Percentiles rank a stretch among this genome's conserved stretches.
Conservation (phyloP, 1,284 basidiomycete genomes). For the Schizophyllum amplum region DNA sequence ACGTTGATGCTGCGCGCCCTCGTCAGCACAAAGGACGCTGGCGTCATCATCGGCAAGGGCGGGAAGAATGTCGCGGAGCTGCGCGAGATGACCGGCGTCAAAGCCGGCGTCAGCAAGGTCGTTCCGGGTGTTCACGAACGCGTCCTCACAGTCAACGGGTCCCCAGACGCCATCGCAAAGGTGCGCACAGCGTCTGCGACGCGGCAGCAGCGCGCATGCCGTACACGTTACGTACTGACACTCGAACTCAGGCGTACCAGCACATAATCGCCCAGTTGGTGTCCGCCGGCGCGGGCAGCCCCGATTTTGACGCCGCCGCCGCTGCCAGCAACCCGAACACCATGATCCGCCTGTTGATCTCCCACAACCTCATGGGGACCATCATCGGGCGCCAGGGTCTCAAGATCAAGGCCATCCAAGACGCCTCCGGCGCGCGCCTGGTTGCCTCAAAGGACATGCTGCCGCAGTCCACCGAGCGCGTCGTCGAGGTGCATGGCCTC, state of each 20-base stretch:
- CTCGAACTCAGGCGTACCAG: conserved; percentile 69
- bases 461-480: conserved; percentile 95
- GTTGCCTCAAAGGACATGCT: conserved; percentile 99
- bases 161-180: conserved; percentile 87
- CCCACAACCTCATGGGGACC: conserved; percentile 98
- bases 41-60: conserved; percentile 93
- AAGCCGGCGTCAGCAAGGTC: conserved; percentile 98
- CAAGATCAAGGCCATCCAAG: conserved; percentile 99
- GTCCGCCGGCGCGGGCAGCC: conserved; percentile 2
- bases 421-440: conserved; percentile 93
- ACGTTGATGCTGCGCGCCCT: conserved; percentile 85
- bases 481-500: conserved; percentile 93
- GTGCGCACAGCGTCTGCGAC: too few species aligned
- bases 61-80: conserved; percentile 97
- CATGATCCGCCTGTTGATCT: conserved; percentile 92
- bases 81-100: conserved; percentile 91
- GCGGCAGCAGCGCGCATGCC: background rate
- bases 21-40: conserved; percentile 94
- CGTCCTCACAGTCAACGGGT: conserved; percentile 89
- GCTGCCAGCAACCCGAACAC: conserved; percentile 69
- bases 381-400: conserved; percentile 95
- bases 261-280: conserved; percentile 93
- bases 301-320: too few species aligned
- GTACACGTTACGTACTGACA: too few species aligned
- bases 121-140: conserved; percentile 96